Base-by-base conservation (phyloP, 352 stramenopile genomes). In the Phytophthora multivora region DNA sequence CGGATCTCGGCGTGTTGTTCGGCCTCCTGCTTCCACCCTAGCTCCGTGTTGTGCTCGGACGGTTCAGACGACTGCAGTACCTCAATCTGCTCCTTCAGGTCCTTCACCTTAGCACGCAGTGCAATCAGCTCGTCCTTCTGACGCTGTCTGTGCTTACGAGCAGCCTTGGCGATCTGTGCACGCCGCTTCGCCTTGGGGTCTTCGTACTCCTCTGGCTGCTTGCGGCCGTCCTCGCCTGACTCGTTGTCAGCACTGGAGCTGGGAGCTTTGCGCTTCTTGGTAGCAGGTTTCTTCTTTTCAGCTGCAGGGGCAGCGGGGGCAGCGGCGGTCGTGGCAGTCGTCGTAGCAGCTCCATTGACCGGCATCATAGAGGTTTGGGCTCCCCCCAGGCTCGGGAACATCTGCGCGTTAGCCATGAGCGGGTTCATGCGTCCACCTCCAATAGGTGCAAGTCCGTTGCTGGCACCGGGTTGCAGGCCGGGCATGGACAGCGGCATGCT, bases 61-160 rank as follows among this genome's bases (percentile, higher is more conserved):
- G 87, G 87, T 64, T 96, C 87, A 5, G 82, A 93, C 38, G 85
- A 94, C 71, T 96, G 87, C 28, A 96, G 62, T 50, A 96, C 87
- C 59, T 96, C 87, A 41, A 96, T 96, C 68, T 96, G 87, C 59
- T 96, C 87, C 66, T 96, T 96, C 10, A 96, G 54, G 48, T 96
- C 87, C 69, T 96, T 96, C 40, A 96, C 87, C 73, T 96, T 96
- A 39, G 85, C 73, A 10, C 87, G 85, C 5, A 96, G 70, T 3
- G 85, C 85, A 41, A 94, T 92, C 3, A 96, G 74, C 58, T 96
- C 87, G 57, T 96, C 85, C 66, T 96, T 96, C 58, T 96, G 87
- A 6, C 87, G 85, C 68, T 96, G 87, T 55, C 87, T 79, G 66
- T 96, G 87, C 59, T 96, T 96, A 9, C 87, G 85, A 5, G 87